These are phyloP conservation scores for Aristolochia fimbriata DNA, from an alignment of 164 flowering plant species.

Conservation along the genomic window DNA sequence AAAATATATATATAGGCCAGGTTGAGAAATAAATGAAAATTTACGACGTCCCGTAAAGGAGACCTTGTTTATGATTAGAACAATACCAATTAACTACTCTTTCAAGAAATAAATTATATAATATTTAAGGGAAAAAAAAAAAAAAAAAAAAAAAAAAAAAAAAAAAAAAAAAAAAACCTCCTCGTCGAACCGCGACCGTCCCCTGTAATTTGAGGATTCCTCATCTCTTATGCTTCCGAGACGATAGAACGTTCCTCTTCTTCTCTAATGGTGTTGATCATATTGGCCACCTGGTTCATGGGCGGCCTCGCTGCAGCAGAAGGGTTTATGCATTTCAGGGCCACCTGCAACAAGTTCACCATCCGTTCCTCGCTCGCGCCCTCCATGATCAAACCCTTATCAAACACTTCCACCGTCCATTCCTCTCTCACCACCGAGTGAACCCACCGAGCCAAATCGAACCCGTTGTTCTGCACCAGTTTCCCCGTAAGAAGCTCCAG, in stretches of 20 bases:
- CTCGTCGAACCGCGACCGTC: neutral
- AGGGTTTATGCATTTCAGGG: conserved; percentile 44
- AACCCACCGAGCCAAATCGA: conserved; percentile 52
- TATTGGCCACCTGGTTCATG: conserved; percentile 33
- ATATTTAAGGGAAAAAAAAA: no score
- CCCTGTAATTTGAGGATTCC: no score
- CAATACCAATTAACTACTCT: neutral
- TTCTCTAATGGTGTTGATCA: conserved; percentile 36
- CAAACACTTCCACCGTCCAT: conserved; percentile 71
- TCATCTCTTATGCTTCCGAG: conserved; percentile 7
- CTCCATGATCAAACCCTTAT: conserved; percentile 27
- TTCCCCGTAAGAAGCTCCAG: conserved; percentile 65
- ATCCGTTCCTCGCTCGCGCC: conserved; percentile 56
- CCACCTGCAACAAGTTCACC: conserved; percentile 58
- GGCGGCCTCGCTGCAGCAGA: conserved; percentile 41
- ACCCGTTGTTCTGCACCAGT: conserved; percentile 36
- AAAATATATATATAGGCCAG: no score
- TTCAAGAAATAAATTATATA: neutral
- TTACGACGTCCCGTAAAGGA: neutral
- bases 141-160: no score
- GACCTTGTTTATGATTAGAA: neutral
- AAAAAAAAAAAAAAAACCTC: no score
- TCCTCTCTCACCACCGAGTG: conserved; percentile 49
- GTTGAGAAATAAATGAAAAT: no score
- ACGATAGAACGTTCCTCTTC: conserved; percentile 51